Conservation (phyloP, 306 rosid species). For the Ziziphus jujuba region DNA sequence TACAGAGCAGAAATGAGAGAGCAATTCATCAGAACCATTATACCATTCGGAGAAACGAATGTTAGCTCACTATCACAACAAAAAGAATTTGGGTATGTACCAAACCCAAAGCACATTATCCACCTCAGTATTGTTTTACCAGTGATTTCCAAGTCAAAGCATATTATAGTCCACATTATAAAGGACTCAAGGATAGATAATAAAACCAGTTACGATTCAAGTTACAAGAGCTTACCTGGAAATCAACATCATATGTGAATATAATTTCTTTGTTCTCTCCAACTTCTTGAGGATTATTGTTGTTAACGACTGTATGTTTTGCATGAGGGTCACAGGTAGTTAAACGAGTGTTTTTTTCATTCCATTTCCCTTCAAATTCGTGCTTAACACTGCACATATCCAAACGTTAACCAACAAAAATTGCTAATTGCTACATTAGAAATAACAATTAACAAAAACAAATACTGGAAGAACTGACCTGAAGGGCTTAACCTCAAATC, state of each 20-base stretch:
- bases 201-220: neutral
- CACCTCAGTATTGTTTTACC: too few relatives aligned
- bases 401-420: slow-evolving; percentile 29
- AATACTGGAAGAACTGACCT: slow-evolving; percentile 45
- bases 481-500: slow-evolving; percentile 93
- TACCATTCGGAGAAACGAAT: neutral
- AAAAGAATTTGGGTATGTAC: neutral
- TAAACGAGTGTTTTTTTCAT: slow-evolving; percentile 57
- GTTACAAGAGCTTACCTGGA: slow-evolving; percentile 56
- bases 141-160: neutral
- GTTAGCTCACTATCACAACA: neutral
- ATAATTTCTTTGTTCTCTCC: slow-evolving; percentile 80
- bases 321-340: slow-evolving; percentile 94
- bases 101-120: neutral
- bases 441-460: slow-evolving; percentile 12
- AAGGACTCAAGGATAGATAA: neutral
- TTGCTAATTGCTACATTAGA: slow-evolving; percentile 23
- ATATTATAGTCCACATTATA: too few relatives aligned
- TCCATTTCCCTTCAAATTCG: slow-evolving; percentile 85
- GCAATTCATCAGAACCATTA: neutral
- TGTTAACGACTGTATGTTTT: slow-evolving; percentile 70
- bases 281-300: slow-evolving; percentile 92
- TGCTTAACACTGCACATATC: slow-evolving; percentile 71
- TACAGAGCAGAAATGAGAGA: slow-evolving; percentile 36
- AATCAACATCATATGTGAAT: slow-evolving; percentile 93